A percentile compares a stretch with the other conserved stretches of the same genome.
These are phyloP conservation scores for Coleophoma cylindrospora DNA, from an alignment of 2,329 filamentous ascomycete genomes.

Conservation along the genomic window DNA sequence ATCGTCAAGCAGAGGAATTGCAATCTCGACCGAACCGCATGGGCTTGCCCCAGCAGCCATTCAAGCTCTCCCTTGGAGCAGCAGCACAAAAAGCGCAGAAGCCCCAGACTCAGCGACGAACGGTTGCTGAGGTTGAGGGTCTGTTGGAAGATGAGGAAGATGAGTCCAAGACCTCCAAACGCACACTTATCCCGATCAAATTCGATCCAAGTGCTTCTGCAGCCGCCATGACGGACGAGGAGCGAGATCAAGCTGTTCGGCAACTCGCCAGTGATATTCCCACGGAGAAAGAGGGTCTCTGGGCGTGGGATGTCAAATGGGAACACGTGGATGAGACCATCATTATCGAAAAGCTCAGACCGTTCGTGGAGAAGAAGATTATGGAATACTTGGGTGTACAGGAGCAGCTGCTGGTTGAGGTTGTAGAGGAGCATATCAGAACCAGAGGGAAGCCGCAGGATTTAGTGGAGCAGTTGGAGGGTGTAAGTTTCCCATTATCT, in stretches of 20 bases:
- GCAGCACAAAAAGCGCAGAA: constrained; percentile 70
- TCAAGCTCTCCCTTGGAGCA: constrained; percentile 90
- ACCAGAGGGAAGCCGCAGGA: constrained; percentile 71
- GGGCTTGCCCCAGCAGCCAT: constrained; percentile 58
- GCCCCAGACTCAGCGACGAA: constrained; percentile 60
- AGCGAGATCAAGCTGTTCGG: constrained; percentile 75
- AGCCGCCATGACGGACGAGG: constrained; percentile 74
- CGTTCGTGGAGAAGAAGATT: constrained; percentile 97
- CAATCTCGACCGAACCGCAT: constrained; percentile 37
- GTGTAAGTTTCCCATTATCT: constrained; percentile 48
- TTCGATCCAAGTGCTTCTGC: constrained; percentile 63
- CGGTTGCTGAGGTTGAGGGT: constrained; percentile 89
- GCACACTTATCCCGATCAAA: constrained; percentile 76
- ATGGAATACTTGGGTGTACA: constrained; percentile 95
- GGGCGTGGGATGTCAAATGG: constrained; percentile 93
- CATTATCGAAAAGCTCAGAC: constrained; percentile 79
- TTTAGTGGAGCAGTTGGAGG: constrained; percentile 78
- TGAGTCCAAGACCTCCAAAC: constrained; percentile 59
- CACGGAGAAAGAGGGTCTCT: constrained; percentile 77
- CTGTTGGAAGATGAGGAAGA: constrained; percentile 94
- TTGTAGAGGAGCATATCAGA: constrained; percentile 82
- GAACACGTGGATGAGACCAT: constrained; percentile 78
- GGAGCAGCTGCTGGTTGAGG: constrained; percentile 90
- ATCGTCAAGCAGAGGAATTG: constrained; percentile 76
- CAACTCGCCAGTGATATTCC: constrained; percentile 88